phyloP scores from a whole-genome alignment of 257 asterid species.

The Fraxinus excelsior region DNA sequence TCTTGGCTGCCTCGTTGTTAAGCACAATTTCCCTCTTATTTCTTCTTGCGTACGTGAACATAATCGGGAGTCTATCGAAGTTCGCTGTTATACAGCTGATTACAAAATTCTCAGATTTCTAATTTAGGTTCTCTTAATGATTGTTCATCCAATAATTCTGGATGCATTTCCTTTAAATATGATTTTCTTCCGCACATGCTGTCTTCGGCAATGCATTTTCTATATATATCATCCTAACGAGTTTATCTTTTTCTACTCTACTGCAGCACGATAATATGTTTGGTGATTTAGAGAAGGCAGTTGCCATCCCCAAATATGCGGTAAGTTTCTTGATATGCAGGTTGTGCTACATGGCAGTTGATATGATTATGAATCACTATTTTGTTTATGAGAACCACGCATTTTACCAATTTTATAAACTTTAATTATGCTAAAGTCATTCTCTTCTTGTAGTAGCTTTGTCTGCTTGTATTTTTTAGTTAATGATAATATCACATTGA shows the following conservation, averaged over 20 bases:
- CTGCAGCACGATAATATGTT: constrained; percentile 53
- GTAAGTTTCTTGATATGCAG: constrained; percentile 51
- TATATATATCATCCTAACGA: constrained; percentile 10
- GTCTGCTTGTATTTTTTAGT: constrained; percentile 10
- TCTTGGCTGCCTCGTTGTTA: no score
- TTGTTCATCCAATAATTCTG: neutral
- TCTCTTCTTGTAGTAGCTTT: neutral
- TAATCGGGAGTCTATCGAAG: no score
- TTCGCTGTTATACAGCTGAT: neutral
- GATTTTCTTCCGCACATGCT: neutral
- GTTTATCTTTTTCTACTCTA: constrained; percentile 18
- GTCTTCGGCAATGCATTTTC: neutral
- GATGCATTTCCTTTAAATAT: constrained; percentile 1
- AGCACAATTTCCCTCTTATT: no score
- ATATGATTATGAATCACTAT: neutral
- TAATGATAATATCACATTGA: neutral
- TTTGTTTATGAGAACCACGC: neutral
- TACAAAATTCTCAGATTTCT: constrained; percentile 9
- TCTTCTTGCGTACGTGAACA: no score
- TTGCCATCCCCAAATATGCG: constrained; percentile 72
- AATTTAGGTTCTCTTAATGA: neutral
- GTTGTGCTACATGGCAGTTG: neutral
- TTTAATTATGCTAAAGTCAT: neutral
- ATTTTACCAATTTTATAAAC: neutral
- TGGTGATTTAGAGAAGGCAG: constrained; percentile 38